Base-by-base conservation (phyloP, 345 rosid genomes). In the Lumnitzera littorea region DNA sequence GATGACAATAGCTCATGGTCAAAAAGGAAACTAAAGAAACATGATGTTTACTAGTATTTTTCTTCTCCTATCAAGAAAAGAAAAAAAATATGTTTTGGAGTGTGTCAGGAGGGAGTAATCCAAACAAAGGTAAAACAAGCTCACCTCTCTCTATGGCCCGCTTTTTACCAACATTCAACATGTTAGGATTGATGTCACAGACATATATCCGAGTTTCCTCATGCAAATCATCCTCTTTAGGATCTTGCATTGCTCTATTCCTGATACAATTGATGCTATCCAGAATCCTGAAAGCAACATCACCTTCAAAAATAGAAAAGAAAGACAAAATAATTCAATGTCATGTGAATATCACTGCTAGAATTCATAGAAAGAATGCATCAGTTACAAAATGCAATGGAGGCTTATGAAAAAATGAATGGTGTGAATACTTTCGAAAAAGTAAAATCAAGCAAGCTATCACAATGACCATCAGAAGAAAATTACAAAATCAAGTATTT, bases 111-210 rank as follows among this genome's bases (percentile, higher is more conserved):
- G 43, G 43, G 43, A 5, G 11, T 36, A 36, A 36, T 9, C 9
- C 43, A 4, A 1, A 36, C 1, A 7, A 36, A 36, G 11, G 11
- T 36, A 36, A 36, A 36, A 27, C 31, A 27, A 36, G 43, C 43
- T 68, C 55, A 92, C 99, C 99, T 81, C 84, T 88, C 66, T 83
- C 91, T 62, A 79, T 51, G 57, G 95, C 91, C n/a, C 91, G 79
- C 58, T 82, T 82, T 76, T 74, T 84, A 56, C 99, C 96, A 74
- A 94, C 85, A 58, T 73, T 79, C 67, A 94, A 71, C 99, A 94
- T 94, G 77, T 90, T 83, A 31, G 89, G 87, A 65, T 94, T 94
- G 72, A 89, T 85, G 72, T 94, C 99, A 71, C 99, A 94, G 8
- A 94, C 80, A 62, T 81, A 82, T 70, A 94, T 88, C 72, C 63